Percentiles rank a stretch among this genome's conserved stretches.
Conservation (phyloP, 257 asterid species). For the Knoxia roxburghii region DNA sequence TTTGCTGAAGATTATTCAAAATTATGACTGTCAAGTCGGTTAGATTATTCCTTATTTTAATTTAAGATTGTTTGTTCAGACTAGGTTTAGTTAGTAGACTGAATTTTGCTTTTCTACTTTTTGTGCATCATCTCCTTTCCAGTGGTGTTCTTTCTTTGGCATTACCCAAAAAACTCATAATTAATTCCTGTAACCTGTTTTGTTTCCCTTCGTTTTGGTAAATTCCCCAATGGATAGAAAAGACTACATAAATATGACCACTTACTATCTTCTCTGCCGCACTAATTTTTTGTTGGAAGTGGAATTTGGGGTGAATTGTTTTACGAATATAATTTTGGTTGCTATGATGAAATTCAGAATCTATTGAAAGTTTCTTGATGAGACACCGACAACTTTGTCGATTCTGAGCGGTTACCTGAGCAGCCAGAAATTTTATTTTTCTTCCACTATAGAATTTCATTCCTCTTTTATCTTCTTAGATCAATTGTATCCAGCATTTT, state of each 20-base stretch:
- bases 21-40: too few species aligned
- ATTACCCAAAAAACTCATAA: too few species aligned
- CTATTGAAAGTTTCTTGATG: conserved; percentile 24
- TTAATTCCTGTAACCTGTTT: background rate
- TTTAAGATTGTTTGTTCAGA: too few species aligned
- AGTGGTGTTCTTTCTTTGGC: too few species aligned
- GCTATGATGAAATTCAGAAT: conserved; percentile 19
- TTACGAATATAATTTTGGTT: background rate
- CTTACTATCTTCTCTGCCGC: background rate
- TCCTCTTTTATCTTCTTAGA: background rate
- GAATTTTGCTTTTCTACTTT: too few species aligned
- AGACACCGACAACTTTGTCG: conserved; percentile 19
- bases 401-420: conserved; percentile 36
- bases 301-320: background rate
- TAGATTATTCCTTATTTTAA: too few species aligned
- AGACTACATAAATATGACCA: background rate
- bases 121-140: too few species aligned
- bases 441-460: background rate
- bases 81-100: too few species aligned
- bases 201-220: background rate
- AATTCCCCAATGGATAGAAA: background rate
- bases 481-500: background rate
- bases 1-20: too few species aligned
- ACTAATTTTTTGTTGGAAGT: background rate
- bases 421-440: conserved; percentile 5